These are phyloP conservation scores for Nidula niveotomentosa DNA, from an alignment of 1,284 basidiomycete genomes.

Conservation along the genomic window DNA sequence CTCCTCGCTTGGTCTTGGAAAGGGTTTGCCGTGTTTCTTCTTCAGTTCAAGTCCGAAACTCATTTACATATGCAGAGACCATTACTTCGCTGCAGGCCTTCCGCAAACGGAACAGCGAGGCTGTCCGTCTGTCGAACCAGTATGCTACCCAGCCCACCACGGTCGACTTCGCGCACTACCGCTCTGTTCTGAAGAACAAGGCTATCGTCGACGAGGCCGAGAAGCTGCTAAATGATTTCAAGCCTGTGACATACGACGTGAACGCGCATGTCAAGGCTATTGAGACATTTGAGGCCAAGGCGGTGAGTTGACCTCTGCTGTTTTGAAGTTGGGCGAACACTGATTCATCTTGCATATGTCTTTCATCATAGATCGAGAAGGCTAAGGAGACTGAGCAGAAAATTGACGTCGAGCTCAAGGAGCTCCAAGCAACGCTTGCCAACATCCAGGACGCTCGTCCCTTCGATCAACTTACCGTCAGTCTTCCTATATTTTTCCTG, in stretches of 20 bases:
- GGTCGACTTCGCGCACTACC: conserved; percentile 91
- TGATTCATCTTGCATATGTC: conserved; percentile 2
- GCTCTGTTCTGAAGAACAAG: conserved; percentile 90
- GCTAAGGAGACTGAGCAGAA: conserved; percentile 91
- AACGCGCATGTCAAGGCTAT: conserved; percentile 92
- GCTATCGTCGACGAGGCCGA: conserved; percentile 91
- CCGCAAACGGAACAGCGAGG: conserved; percentile 93
- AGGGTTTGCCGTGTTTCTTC: conserved; percentile 54
- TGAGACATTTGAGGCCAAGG: conserved; percentile 96
- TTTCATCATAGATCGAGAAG: conserved; percentile 69
- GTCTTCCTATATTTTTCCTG: conserved; percentile 8
- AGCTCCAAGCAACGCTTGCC: conserved; percentile 91
- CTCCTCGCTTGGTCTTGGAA: conserved; percentile 87
- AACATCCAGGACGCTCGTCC: conserved; percentile 99
- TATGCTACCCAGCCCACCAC: conserved; percentile 77
- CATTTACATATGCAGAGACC: conserved; percentile 64
- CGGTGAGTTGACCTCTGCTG: conserved; percentile 57
- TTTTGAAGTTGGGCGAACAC: conserved; percentile 3
- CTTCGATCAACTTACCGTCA: conserved; percentile 94
- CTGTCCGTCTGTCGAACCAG: conserved; percentile 74
- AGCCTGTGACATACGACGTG: conserved; percentile 97
- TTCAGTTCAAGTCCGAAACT: background rate
- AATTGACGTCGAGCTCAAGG: conserved; percentile 91
- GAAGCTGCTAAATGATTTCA: conserved; percentile 88
- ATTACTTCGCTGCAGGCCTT: conserved; percentile 89